Evolutionary conservation across 148 eudicot genomes (phyloP), one percentile per base, ranked within the genome.

Genomic region (Chenopodium suecicum): DNA sequence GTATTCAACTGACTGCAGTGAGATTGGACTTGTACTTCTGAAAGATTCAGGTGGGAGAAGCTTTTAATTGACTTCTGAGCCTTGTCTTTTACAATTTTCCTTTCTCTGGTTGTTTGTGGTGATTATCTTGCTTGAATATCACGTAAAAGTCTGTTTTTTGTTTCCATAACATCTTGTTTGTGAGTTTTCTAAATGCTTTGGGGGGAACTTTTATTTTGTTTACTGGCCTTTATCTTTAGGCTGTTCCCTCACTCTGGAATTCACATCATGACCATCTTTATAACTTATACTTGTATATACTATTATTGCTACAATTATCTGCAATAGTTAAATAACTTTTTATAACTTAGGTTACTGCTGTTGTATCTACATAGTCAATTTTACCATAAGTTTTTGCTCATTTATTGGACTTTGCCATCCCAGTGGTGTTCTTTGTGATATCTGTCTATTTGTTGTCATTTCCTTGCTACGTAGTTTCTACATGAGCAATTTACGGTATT

Each of bases 1-100:
- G 54, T 96, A 90, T 87, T 86, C 93, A 70, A 92, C 95, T 1
- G 99, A 96, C 77, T 96, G 97, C 88, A 83, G 94, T 85, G 99
- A 96, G 86, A 88, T 96, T 48, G 98, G 99, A 54, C 93, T 96
- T 80, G 98, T 96, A 68, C 83, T 78, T 81, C 66, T 87, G 73
- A 90, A 81, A 83, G 89, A 86, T 71, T 83, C 98, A 87, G 97
- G 99, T 94, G 66, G 44, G 46, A 79, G 74, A 27, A 44, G 63
- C 54, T 79, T 16, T 73, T 16, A 25, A 10, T 64, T 65, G 75
- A 75, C 6, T 34, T 75, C 54, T 50, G 16, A 16, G 54, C 54
- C 13, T 48, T 50, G 19, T 32, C 7, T 17, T 0, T 58, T 58
- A 19, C 32, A 70, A 6, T 62, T 19, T 34, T 34, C 34, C 4